Conservation (phyloP, 1,284 basidiomycete genomes). For the Marasmius fiardii region DNA sequence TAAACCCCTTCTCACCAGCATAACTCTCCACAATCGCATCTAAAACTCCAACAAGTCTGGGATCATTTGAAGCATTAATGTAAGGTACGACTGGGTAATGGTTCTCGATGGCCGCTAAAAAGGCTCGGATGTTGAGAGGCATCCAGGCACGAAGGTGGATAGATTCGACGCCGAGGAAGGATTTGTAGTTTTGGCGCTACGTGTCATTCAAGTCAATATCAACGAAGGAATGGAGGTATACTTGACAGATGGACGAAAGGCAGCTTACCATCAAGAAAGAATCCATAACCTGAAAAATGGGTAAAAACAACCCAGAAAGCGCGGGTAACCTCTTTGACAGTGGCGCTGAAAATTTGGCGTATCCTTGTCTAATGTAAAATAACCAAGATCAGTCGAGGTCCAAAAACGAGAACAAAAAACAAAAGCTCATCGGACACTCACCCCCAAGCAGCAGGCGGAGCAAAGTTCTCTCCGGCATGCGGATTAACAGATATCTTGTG, state of each 20-base stretch:
- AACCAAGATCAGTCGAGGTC: background rate
- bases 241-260: too few species aligned
- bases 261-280: conserved; percentile 4
- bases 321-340: conserved; percentile 12
- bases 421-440: too few species aligned
- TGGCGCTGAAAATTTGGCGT: conserved; percentile 13
- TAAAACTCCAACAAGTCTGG: conserved; percentile 7
- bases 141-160: conserved; percentile 15
- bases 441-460: conserved; percentile 7
- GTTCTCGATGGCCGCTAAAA: conserved; percentile 13
- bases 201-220: background rate
- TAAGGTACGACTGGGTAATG: conserved; percentile 11
- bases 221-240: background rate
- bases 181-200: conserved; percentile 9
- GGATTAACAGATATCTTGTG: conserved; percentile 14
- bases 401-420: background rate
- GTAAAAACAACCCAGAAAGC: conserved; percentile 11
- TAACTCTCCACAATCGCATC: conserved; percentile 14
- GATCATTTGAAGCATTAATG: conserved; percentile 8
- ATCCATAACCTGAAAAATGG: conserved; percentile 12
- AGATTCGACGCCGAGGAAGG: conserved; percentile 13
- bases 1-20: conserved; percentile 13
- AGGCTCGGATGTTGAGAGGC: conserved; percentile 12
- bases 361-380: conserved; percentile 1
- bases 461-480: conserved; percentile 8